Evolutionary conservation across 352 stramenopile species (phyloP).

Genomic region (Sclerospora graminicola): DNA sequence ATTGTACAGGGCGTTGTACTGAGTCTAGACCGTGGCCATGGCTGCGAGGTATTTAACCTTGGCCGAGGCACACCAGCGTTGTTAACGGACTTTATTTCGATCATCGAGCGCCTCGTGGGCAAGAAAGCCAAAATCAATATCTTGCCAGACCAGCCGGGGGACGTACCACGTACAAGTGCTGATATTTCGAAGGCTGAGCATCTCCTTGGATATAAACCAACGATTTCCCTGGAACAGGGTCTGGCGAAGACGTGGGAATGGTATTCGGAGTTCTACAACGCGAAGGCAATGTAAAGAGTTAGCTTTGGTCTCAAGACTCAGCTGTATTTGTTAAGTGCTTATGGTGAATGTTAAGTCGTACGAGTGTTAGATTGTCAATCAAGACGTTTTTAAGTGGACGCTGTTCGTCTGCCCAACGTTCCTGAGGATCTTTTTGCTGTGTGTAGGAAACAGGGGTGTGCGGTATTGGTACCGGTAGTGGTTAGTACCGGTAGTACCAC

Average conservation of each 20-base stretch:
- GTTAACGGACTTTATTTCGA: constrained; percentile 91
- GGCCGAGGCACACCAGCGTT: constrained; percentile 89
- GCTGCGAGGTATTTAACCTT: constrained; percentile 96
- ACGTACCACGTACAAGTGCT: constrained; percentile 94
- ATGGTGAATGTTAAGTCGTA: too few species aligned
- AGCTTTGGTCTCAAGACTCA: too few species aligned
- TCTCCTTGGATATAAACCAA: constrained; percentile 93
- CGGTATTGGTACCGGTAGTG: too few species aligned
- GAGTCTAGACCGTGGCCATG: constrained; percentile 47
- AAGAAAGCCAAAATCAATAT: constrained; percentile 92
- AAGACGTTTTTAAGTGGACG: too few species aligned
- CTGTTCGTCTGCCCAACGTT: too few species aligned
- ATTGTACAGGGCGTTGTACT: constrained; percentile 94
- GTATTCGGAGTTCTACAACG: constrained; percentile 79
- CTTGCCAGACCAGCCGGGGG: constrained; percentile 91
- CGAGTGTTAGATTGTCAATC: too few species aligned
- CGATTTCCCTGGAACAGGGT: constrained; percentile 88
- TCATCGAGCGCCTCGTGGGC: constrained; percentile 90
- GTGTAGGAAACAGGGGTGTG: too few species aligned
- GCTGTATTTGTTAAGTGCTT: too few species aligned
- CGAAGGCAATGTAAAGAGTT: too few species aligned
- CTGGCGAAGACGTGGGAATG: constrained; percentile 90
- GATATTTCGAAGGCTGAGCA: constrained; percentile 92
- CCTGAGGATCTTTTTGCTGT: too few species aligned
- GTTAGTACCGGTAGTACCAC: too few species aligned